Base-by-base conservation (phyloP, 176 grass and related monocot genomes). In the Oryza nivara region DNA sequence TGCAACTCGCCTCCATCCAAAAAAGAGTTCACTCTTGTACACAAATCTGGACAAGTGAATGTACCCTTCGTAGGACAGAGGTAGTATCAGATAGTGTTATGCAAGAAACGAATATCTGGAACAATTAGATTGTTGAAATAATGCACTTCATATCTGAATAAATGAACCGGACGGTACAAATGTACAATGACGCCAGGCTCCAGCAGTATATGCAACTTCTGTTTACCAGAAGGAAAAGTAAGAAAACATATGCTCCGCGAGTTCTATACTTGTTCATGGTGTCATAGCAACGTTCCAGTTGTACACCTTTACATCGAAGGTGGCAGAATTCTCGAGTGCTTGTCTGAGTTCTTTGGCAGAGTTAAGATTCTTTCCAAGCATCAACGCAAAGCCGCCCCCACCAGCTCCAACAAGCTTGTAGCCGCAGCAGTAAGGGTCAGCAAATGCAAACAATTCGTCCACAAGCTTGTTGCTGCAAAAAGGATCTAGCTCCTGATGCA, bases 331-430 rank as follows among this genome's bases (percentile, higher is more conserved):
- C 32, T 83, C 47, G 2, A 95, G 83, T n/a, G 75, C 80, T 1
- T 13, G 23, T 13, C 67, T 79, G 30, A 98, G 91, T 36, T 92
- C 73, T 58, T 66, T 65, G 12, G 93, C 93, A 1, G 46, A 46
- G 19, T 73, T 5, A 0, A 1, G 2, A 49, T 68, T 83, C 91
- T 90, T 98, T 45, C 93, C 89, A 26, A 98, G 93, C 67, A 98
- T 73, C 28, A 98, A 86, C 0, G 91, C 91, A 65, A 98, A 98
- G 35, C 93, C 93, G 20, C 93, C 96, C 0, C 93, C 96, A 17
- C 96, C 93, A 16, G 93, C 93, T 76, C 96, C 96, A 1, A 95
- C 93, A 40, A 98, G 85, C 79, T 98, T 98, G 86, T 98, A 98
- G 17, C 96, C 96, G 12, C 91, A 87, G 82, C 96, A 98, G 83